Evolutionary conservation across 106 monocot genomes (phyloP).

Genomic region (Allium fistulosum): DNA sequence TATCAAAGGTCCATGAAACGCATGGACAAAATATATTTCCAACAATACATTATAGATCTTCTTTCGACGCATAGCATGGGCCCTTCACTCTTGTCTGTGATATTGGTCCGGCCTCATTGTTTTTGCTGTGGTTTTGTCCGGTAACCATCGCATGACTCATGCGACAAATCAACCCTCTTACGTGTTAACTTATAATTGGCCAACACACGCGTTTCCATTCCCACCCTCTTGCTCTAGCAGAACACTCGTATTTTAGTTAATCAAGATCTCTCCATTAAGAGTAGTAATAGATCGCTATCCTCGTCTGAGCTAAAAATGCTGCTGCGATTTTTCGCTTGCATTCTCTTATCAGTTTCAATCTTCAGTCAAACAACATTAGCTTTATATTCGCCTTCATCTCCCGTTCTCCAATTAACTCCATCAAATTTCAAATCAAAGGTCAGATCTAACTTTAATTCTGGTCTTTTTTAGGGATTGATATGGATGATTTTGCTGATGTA

Average conservation of each 20-base stretch:
- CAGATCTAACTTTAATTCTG: not conserved
- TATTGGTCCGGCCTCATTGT: too few species aligned
- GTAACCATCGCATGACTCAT: too few species aligned
- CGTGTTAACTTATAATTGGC: slow-evolving; percentile 5
- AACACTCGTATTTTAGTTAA: too few species aligned
- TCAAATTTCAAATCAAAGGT: slow-evolving; percentile 99
- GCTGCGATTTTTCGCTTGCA: not conserved
- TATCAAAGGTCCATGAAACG: too few species aligned
- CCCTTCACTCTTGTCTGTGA: too few species aligned
- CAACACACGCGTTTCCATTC: not conserved
- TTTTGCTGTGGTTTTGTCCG: too few species aligned
- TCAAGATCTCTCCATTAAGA: not conserved
- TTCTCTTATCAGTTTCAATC: slow-evolving; percentile 15
- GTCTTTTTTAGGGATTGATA: not conserved
- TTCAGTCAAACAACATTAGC: slow-evolving; percentile 24
- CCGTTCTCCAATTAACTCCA: slow-evolving; percentile 83
- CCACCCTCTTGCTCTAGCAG: not conserved
- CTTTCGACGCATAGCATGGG: too few species aligned
- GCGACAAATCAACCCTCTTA: not conserved
- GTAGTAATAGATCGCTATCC: not conserved
- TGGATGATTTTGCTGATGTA: not conserved
- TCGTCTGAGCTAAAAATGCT: not conserved
- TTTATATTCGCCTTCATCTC: slow-evolving; percentile 83
- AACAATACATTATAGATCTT: too few species aligned
- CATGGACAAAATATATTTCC: too few species aligned